phyloP scores from a whole-genome alignment of 2,329 filamentous ascomycete species.

The Hypoxylon sp. region DNA sequence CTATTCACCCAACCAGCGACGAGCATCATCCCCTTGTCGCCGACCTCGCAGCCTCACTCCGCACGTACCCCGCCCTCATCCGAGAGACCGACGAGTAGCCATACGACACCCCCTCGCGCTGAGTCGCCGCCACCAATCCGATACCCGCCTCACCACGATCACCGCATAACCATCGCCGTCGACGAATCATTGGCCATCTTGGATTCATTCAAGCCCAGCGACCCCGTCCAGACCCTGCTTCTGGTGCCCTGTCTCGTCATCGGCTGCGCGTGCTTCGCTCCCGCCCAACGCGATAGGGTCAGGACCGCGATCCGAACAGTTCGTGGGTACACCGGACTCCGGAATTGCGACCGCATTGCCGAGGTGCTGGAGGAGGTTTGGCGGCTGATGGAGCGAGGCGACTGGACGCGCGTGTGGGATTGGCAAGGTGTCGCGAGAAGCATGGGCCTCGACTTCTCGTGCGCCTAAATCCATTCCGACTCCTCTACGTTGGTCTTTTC shows the following conservation, averaged over 20 bases:
- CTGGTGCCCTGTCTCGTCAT: slow-evolving; percentile 73
- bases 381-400: slow-evolving; percentile 70
- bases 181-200: slow-evolving; percentile 70
- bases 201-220: slow-evolving; percentile 68
- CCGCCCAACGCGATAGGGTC: slow-evolving; percentile 67
- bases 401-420: slow-evolving; percentile 74
- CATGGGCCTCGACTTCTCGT: slow-evolving; percentile 71
- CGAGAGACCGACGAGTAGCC: slow-evolving; percentile 42
- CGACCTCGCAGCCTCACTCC: slow-evolving; percentile 44
- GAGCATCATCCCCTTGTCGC: slow-evolving; percentile 45
- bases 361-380: slow-evolving; percentile 72
- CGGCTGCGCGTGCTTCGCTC: slow-evolving; percentile 71
- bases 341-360: slow-evolving; percentile 68
- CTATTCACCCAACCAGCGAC: slow-evolving; percentile 35
- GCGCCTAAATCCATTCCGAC: slow-evolving; percentile 52
- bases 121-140: slow-evolving; percentile 63
- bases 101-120: slow-evolving; percentile 38
- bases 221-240: slow-evolving; percentile 72
- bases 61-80: slow-evolving; percentile 42
- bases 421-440: slow-evolving; percentile 71
- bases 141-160: slow-evolving; percentile 65
- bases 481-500: not conserved
- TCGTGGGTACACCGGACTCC: slow-evolving; percentile 71
- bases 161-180: slow-evolving; percentile 67
- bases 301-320: slow-evolving; percentile 65